These are phyloP conservation scores for Plicaturopsis crispa DNA, from an alignment of 768 basidiomycete species.

Conservation along the genomic window DNA sequence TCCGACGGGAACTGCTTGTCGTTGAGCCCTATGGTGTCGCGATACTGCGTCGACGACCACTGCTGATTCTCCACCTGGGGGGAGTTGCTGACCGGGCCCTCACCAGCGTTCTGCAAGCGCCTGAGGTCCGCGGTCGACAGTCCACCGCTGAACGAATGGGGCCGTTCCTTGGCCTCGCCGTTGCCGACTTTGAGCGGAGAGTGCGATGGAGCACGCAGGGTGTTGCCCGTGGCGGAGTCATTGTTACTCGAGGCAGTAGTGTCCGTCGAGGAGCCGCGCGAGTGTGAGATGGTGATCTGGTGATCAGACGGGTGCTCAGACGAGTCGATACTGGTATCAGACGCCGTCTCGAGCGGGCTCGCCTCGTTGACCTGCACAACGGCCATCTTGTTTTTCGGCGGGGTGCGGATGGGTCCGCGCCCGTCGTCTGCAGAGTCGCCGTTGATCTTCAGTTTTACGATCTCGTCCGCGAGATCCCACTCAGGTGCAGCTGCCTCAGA, in stretches of 20 bases:
- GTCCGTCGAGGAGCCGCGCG: slow-evolving; percentile 79
- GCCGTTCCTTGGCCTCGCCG: slow-evolving; percentile 64
- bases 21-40: slow-evolving; percentile 29
- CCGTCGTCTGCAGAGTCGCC: slow-evolving; percentile 43
- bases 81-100: slow-evolving; percentile 28
- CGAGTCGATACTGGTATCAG: slow-evolving; percentile 64
- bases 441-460: slow-evolving; percentile 64
- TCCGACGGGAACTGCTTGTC: slow-evolving; percentile 35
- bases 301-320: slow-evolving; percentile 66
- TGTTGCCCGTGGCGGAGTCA: slow-evolving; percentile 45
- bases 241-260: slow-evolving; percentile 56
- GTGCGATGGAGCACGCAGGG: slow-evolving; percentile 42
- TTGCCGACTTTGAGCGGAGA: slow-evolving; percentile 45
- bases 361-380: slow-evolving; percentile 54
- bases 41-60: slow-evolving; percentile 44
- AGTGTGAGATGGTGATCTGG: slow-evolving; percentile 61
- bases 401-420: slow-evolving; percentile 49
- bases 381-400: slow-evolving; percentile 56
- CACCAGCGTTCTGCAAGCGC: slow-evolving; percentile 65
- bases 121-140: slow-evolving; percentile 67
- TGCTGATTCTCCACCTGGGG: slow-evolving; percentile 33
- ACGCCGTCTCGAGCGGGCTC: slow-evolving; percentile 69
- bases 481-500: slow-evolving; percentile 40
- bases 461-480: slow-evolving; percentile 71
- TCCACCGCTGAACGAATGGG: slow-evolving; percentile 77